Evolutionary conservation across 2,329 filamentous ascomycete genomes (phyloP), one percentile per base, ranked within the genome.

Genomic region (Cladosporium sp.): DNA sequence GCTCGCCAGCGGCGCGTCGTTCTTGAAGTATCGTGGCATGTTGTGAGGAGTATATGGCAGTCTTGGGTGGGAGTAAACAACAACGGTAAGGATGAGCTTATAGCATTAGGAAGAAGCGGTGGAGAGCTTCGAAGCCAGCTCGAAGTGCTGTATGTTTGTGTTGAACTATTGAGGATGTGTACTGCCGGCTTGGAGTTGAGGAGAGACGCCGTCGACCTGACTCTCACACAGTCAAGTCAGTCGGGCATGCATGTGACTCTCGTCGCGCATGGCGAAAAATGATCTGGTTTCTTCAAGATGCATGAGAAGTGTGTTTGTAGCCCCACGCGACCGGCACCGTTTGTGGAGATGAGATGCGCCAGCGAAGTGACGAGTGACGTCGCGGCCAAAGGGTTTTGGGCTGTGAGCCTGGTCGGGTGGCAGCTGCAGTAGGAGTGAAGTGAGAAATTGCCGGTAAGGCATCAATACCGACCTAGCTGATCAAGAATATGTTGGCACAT

Each of bases 1-100:
- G 50, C 63, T 61, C 48, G 66, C 64, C 45, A 64, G 53, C 32
- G 63, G 58, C 49, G 65, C 66, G 56, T 70, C 67, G 55, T 69
- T 69, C 54, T 68, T 68, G 61, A 69, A 69, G 60, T 70, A 70
- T 52, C 66, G 56, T 32, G 67, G 67, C 43, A 65, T 59, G 63
- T 66, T 67, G 34, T 27, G 36, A 19, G 17, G 36, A 5, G 36
- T 18, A 38, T 17, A 5, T 17, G 18, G 36, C 8, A 17, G 36
- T 7, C 18, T 29, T 20, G 13, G 30, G 32, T 30, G 34, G 22
- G 3, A 22, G 42, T 15, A 22, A 34, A 44, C 30, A 44, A 22
- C 13, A 27, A 27, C 4, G 9, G 22, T 27, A 27, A 27, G 22
- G 32, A 20, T 27, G 22, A 27, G 24, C 34, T 40, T 19, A 41